These are phyloP conservation scores for Neurospora africana DNA, from an alignment of 495 filamentous ascomycete species.

Conservation along the genomic window DNA sequence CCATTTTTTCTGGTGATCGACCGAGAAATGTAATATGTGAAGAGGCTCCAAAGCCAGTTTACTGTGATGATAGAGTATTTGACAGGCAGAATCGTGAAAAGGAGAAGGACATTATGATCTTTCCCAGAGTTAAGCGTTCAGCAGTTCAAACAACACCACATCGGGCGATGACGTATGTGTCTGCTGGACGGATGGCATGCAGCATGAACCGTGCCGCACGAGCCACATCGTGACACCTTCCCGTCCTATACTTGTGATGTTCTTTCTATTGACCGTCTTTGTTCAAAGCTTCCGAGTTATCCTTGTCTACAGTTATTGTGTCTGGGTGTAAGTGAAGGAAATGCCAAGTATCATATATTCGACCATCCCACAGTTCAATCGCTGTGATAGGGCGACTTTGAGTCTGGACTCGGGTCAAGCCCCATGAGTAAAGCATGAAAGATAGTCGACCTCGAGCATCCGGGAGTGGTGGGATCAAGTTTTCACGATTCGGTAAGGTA, in stretches of 20 bases:
- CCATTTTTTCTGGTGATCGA: slow-evolving; percentile 28
- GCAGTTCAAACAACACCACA: slow-evolving; percentile 1
- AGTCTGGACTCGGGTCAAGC: not conserved
- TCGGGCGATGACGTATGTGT: not conserved
- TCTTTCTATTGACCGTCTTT: not conserved
- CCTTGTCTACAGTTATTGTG: not conserved
- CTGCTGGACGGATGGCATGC: not conserved
- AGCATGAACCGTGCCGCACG: not conserved
- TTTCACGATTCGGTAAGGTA: not conserved
- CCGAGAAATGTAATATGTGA: not conserved
- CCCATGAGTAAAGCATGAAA: not conserved
- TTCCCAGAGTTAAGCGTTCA: not conserved
- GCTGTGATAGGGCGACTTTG: not conserved
- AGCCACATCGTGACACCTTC: not conserved
- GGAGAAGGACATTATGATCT: not conserved
- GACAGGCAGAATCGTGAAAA: not conserved
- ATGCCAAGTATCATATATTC: not conserved
- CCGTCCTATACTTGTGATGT: not conserved
- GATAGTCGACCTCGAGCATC: not conserved
- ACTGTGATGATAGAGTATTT: not conserved
- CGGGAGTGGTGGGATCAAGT: not conserved
- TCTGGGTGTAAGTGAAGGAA: not conserved
- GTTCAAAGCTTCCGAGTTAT: not conserved
- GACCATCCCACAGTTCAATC: not conserved
- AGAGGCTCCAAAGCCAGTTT: not conserved